Conservation (phyloP, 2,329 filamentous ascomycete genomes). For the Xylariales sp. region DNA sequence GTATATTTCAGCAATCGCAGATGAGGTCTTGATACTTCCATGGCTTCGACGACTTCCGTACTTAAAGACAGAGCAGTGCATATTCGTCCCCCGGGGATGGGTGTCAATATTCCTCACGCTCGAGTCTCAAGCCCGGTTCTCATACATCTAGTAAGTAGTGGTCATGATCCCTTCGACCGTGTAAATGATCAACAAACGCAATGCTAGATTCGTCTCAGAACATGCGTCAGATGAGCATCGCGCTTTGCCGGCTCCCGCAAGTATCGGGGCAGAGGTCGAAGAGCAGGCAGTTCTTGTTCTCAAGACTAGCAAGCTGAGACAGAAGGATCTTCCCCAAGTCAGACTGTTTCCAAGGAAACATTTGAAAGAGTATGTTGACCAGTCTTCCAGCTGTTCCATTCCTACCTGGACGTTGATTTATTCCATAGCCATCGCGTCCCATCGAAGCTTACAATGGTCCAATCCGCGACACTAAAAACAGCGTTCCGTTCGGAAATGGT, state of each 20-base stretch:
- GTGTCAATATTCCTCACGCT: conserved; percentile 3
- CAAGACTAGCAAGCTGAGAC: neutral
- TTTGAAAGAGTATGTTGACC: conserved; percentile 4
- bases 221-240: neutral
- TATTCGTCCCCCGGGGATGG: neutral
- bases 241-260: neutral
- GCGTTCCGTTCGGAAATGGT: too few species aligned
- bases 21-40: neutral
- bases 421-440: neutral
- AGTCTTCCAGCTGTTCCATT: too few species aligned
- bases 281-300: neutral
- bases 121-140: conserved; percentile 7
- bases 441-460: conserved; percentile 5
- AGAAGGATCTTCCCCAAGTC: conserved; percentile 1
- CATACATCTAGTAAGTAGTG: conserved; percentile 7
- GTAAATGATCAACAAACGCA: conserved; percentile 3
- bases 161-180: neutral
- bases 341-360: conserved; percentile 2
- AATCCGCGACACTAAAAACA: too few species aligned
- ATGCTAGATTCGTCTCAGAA: neutral
- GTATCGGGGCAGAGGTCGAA: conserved; percentile 3
- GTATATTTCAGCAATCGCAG: conserved; percentile 1
- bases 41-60: neutral
- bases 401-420: too few species aligned
- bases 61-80: neutral